Conservation (phyloP, 78 protist species). For the Dictyostelium brefeldianum region DNA sequence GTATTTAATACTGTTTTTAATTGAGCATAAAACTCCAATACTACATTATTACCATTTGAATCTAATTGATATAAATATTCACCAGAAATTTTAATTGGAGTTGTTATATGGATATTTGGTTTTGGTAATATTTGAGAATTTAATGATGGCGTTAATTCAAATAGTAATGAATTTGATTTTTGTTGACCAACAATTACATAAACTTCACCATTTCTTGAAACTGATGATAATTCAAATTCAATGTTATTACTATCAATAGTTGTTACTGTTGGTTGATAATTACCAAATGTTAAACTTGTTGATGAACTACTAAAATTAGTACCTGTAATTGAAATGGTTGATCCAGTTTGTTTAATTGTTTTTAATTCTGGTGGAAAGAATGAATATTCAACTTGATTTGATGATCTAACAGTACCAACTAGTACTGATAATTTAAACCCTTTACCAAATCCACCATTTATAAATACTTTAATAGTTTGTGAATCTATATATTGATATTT, state of each 20-base stretch:
- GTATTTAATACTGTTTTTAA: background rate
- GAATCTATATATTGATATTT: background rate
- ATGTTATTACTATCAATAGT: background rate
- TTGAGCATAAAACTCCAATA: background rate
- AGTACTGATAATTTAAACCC: background rate
- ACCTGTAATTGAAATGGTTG: background rate
- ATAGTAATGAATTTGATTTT: background rate
- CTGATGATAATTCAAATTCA: background rate
- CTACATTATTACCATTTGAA: background rate
- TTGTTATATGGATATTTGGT: conserved; percentile 3
- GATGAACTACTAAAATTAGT: background rate
- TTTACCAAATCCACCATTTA: conserved; percentile 2
- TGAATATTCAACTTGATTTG: background rate
- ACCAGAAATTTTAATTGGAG: background rate
- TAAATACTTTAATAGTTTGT: background rate
- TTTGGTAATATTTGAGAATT: background rate
- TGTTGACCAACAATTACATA: background rate
- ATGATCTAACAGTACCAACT: background rate
- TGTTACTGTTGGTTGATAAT: background rate
- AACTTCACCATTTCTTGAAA: conserved; percentile 22
- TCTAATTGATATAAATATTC: background rate
- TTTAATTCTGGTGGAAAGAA: background rate
- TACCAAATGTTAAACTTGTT: background rate
- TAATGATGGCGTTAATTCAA: background rate
- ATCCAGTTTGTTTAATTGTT: background rate